phyloP scores from a whole-genome alignment of 2,329 filamentous ascomycete species.

The Colletotrichum lupini region DNA sequence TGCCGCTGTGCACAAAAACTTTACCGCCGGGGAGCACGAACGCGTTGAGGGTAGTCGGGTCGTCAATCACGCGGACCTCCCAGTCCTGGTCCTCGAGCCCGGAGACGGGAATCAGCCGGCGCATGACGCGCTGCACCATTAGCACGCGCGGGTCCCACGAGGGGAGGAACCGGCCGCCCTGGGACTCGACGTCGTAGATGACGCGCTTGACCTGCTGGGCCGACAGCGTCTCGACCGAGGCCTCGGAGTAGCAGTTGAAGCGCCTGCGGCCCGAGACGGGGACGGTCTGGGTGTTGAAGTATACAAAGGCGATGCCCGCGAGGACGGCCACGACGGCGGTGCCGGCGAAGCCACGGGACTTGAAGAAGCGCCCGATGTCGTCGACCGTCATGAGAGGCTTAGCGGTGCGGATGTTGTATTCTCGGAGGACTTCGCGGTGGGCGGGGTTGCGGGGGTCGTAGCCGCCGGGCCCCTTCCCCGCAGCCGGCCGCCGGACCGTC shows the following conservation, averaged over 20 bases:
- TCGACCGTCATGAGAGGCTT: conserved; percentile 46
- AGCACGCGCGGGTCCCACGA: conserved; percentile 66
- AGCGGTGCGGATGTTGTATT: conserved; percentile 42
- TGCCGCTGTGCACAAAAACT: conserved; percentile 82
- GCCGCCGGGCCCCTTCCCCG: not conserved
- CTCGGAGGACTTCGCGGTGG: conserved; percentile 17
- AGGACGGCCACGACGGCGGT: conserved; percentile 53
- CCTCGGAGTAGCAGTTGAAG: conserved; percentile 76
- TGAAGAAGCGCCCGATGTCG: conserved; percentile 44
- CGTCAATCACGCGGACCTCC: conserved; percentile 82
- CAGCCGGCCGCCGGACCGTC: conserved; percentile 20
- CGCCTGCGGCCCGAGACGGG: conserved; percentile 77
- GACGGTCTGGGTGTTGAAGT: conserved; percentile 76
- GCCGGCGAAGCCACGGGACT: conserved; percentile 48
- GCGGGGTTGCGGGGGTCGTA: conserved; percentile 22
- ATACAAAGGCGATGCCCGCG: conserved; percentile 69
- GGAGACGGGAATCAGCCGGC: conserved; percentile 73
- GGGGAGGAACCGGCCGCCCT: conserved; percentile 66
- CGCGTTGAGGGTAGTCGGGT: conserved; percentile 71
- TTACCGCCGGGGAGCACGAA: conserved; percentile 84
- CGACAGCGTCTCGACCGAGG: conserved; percentile 64
- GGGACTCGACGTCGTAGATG: conserved; percentile 62
- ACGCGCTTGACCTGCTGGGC: conserved; percentile 66
- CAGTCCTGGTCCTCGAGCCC: conserved; percentile 70
- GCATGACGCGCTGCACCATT: conserved; percentile 73